A percentile compares a stretch with the other conserved stretches of the same genome.
Conservation (phyloP, 768 basidiomycete genomes). For the Psilocybe subaeruginosa region DNA sequence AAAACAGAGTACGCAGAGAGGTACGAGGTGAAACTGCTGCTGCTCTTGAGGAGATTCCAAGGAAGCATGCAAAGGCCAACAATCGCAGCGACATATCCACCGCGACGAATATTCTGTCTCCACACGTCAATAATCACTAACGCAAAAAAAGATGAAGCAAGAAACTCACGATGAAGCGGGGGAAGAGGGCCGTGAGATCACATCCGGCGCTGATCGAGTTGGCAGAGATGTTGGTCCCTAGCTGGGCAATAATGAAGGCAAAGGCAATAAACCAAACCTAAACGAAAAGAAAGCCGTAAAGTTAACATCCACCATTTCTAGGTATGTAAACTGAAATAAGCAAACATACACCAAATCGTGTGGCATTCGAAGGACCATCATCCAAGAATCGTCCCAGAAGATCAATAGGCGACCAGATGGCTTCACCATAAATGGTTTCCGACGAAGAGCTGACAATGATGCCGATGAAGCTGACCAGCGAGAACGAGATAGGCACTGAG, state of each 20-base stretch:
- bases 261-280: slow-evolving; percentile 78
- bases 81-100: slow-evolving; percentile 81
- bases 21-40: slow-evolving; percentile 80
- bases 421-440: slow-evolving; percentile 73
- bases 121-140: neutral
- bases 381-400: slow-evolving; percentile 72
- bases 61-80: slow-evolving; percentile 78
- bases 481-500: slow-evolving; percentile 73
- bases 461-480: slow-evolving; percentile 76
- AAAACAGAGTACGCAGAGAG: slow-evolving; percentile 84
- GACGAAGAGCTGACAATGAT: slow-evolving; percentile 84
- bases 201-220: slow-evolving; percentile 86
- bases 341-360: slow-evolving; percentile 59
- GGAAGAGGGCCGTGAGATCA: slow-evolving; percentile 77
- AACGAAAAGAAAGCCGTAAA: slow-evolving; percentile 19
- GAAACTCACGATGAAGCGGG: slow-evolving; percentile 69
- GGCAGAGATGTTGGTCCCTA: slow-evolving; percentile 73
- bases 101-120: slow-evolving; percentile 75
- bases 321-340: slow-evolving; percentile 16
- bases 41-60: slow-evolving; percentile 76
- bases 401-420: slow-evolving; percentile 81
- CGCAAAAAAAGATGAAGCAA: slow-evolving; percentile 1
- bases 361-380: slow-evolving; percentile 59
- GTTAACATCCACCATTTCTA: neutral
- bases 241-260: slow-evolving; percentile 80